A percentile compares a stretch with the other conserved stretches of the same genome.
Evolutionary conservation across 2,329 filamentous ascomycete species (phyloP).

Genomic region (Acarospora socialis): DNA sequence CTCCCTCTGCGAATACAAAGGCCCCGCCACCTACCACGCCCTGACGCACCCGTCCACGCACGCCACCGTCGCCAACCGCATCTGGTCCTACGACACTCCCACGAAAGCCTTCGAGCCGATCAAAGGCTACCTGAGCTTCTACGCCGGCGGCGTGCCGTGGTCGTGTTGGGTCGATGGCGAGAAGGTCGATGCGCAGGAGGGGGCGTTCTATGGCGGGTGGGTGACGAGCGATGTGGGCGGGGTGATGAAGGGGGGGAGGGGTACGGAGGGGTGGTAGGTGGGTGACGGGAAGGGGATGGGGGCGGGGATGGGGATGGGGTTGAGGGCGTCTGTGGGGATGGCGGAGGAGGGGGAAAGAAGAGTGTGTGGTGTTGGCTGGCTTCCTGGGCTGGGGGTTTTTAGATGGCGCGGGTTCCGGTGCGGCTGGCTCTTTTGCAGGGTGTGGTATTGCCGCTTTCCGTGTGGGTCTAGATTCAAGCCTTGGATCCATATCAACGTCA

Average conservation of each 20-base stretch:
- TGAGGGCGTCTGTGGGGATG: background rate
- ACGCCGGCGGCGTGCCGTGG: conserved; percentile 31
- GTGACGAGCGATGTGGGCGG: conserved; percentile 46
- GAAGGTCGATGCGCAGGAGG: conserved; percentile 38
- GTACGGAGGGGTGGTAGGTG: conserved; percentile 19
- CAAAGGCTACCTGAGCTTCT: conserved; percentile 44
- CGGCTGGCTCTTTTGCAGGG: too few species aligned
- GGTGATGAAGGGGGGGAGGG: conserved; percentile 33
- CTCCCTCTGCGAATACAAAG: conserved; percentile 49
- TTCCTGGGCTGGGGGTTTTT: too few species aligned
- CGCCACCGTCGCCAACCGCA: conserved; percentile 34
- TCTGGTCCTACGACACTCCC: conserved; percentile 46
- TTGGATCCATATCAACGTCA: too few species aligned
- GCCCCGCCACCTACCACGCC: conserved; percentile 43
- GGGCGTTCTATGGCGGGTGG: conserved; percentile 53
- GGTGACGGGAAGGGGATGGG: background rate
- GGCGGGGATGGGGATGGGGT: background rate
- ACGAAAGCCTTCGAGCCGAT: conserved; percentile 38
- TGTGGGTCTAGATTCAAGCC: too few species aligned
- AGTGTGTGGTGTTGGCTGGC: too few species aligned
- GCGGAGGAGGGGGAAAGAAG: too few species aligned
- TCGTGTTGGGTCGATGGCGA: conserved; percentile 31
- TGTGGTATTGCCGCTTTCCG: too few species aligned
- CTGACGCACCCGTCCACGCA: conserved; percentile 27
- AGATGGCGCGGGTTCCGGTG: too few species aligned